Percentiles rank a stretch among this genome's conserved stretches.
Evolutionary conservation across 2,329 filamentous ascomycete genomes (phyloP).

Genomic region (Aspergillus clavatus): DNA sequence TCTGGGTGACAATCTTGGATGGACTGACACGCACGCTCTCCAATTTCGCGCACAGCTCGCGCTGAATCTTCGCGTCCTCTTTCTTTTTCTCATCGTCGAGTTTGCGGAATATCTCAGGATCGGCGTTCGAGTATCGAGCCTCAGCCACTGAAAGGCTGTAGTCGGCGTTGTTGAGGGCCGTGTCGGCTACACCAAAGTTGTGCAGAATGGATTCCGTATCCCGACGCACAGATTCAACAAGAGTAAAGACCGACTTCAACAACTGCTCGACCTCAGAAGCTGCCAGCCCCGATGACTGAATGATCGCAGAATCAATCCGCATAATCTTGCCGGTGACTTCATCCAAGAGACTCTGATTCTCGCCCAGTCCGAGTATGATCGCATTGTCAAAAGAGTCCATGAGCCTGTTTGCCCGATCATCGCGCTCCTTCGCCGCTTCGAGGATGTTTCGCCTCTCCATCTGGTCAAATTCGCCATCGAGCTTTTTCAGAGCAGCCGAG

Average conservation of each 20-base stretch:
- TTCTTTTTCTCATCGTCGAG: constrained; percentile 46
- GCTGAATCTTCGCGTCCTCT: constrained; percentile 44
- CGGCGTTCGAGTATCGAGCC: constrained; percentile 44
- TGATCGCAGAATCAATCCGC: constrained; percentile 31
- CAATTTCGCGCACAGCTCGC: constrained; percentile 40
- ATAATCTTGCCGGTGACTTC: constrained; percentile 43
- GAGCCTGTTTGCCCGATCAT: constrained; percentile 47
- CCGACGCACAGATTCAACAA: constrained; percentile 38
- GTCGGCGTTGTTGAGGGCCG: constrained; percentile 48
- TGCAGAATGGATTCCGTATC: constrained; percentile 45
- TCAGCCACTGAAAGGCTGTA: constrained; percentile 52
- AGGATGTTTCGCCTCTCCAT: constrained; percentile 50
- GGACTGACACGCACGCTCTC: constrained; percentile 39
- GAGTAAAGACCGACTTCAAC: constrained; percentile 35
- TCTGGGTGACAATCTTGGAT: constrained; percentile 31
- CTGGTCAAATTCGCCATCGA: constrained; percentile 46
- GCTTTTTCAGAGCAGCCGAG: constrained; percentile 46
- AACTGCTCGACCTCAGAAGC: constrained; percentile 34
- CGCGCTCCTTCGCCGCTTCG: constrained; percentile 46
- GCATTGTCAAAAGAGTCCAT: constrained; percentile 50
- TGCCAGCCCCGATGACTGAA: constrained; percentile 30
- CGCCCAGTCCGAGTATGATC: constrained; percentile 47
- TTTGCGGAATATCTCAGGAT: constrained; percentile 38
- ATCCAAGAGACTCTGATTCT: constrained; percentile 49
- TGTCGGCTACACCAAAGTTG: constrained; percentile 47